Percentiles rank a stretch among this genome's conserved stretches.
Evolutionary conservation across 208 protist species (phyloP).

Genomic region (Leishmania amazonensis): DNA sequence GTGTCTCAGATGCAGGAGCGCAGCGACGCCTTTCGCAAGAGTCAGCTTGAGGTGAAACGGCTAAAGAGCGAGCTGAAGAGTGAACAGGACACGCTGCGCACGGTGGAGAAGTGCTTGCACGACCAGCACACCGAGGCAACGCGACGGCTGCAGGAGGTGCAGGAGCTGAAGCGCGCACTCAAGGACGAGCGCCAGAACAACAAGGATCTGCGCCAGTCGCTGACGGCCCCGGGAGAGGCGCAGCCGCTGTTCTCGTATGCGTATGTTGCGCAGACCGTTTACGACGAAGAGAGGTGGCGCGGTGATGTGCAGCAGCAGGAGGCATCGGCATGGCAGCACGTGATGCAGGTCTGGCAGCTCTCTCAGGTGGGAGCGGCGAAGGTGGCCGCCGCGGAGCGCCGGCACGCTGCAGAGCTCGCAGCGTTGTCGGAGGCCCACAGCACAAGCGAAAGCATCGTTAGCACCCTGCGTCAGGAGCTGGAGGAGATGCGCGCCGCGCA

Average conservation of each 20-base stretch:
- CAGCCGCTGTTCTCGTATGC: constrained; percentile 6
- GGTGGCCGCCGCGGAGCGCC: background rate
- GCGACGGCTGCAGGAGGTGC: constrained; percentile 32
- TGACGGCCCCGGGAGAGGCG: constrained; percentile 13
- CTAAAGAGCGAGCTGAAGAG: constrained; percentile 31
- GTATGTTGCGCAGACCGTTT: background rate
- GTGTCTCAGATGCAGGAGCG: constrained; percentile 27
- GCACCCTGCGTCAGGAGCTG: constrained; percentile 1
- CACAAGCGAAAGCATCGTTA: background rate
- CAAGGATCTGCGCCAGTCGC: constrained; percentile 22
- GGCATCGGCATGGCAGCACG: background rate
- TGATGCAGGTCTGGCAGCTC: background rate
- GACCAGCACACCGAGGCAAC: constrained; percentile 28
- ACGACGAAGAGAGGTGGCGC: background rate
- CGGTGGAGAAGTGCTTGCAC: constrained; percentile 23
- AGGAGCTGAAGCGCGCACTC: constrained; percentile 19
- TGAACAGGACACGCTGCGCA: constrained; percentile 11
- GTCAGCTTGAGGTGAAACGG: constrained; percentile 30
- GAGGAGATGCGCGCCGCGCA: background rate
- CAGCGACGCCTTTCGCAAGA: constrained; percentile 23
- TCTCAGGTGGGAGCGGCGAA: background rate
- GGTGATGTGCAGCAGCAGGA: constrained; percentile 9
- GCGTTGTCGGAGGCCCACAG: background rate
- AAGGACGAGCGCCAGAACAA: constrained; percentile 18
- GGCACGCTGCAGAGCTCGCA: background rate